phyloP scores from a whole-genome alignment of 805 yeast genomes.

The Osmozyma mogii region DNA sequence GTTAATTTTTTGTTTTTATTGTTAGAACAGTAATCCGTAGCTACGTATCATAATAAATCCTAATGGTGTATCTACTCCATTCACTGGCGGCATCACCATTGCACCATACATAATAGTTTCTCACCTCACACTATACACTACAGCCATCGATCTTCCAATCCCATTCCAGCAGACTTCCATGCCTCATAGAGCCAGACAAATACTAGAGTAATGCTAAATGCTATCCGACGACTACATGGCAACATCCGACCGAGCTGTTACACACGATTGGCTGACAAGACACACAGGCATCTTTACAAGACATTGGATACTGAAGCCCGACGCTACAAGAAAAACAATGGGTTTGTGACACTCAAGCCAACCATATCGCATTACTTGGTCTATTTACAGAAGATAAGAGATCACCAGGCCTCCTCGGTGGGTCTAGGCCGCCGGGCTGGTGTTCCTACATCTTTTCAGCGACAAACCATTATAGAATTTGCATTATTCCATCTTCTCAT shows the following conservation, averaged over 20 bases:
- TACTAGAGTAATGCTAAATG: too few species aligned
- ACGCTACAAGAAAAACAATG: conserved; percentile 2
- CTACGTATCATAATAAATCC: too few species aligned
- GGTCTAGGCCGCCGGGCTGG: conserved; percentile 1
- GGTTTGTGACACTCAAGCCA: conserved; percentile 6
- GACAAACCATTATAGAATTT: conserved; percentile 3
- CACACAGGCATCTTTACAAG: conserved; percentile 12
- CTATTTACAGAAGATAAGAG: conserved; percentile 10
- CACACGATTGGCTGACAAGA: conserved; percentile 12
- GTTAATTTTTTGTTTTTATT: too few species aligned
- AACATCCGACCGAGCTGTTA: too few species aligned
- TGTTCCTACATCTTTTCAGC: conserved; percentile 1
- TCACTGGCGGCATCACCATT: neutral
- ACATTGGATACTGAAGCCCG: conserved; percentile 9
- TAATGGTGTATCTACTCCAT: too few species aligned
- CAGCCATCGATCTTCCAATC: too few species aligned
- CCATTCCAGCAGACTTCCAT: too few species aligned
- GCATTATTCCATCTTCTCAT: conserved; percentile 10
- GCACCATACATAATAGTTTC: neutral
- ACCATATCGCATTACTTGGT: conserved; percentile 9
- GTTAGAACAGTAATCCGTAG: too few species aligned
- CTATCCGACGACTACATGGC: too few species aligned
- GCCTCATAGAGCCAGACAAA: too few species aligned
- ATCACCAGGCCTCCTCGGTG: conserved; percentile 2
- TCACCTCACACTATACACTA: neutral